phyloP scores from a whole-genome alignment of 2,329 filamentous ascomycete species.

The Kalmusia sp. region DNA sequence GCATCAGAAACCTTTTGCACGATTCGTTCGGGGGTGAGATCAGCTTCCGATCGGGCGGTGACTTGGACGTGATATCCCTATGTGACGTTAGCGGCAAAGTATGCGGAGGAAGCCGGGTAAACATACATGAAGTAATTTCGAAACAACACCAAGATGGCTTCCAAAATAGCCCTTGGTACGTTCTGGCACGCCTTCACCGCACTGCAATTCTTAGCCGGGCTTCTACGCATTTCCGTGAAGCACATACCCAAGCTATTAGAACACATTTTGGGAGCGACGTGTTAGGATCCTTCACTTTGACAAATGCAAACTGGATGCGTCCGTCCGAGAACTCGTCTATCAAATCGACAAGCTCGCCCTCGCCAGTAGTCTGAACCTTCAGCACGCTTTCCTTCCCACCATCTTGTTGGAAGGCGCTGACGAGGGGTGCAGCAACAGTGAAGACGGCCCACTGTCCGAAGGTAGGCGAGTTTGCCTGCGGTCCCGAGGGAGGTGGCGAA shows the following conservation, averaged over 20 bases:
- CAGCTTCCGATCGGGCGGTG: constrained; percentile 88
- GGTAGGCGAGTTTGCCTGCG: constrained; percentile 73
- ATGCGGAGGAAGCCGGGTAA: neutral
- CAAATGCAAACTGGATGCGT: constrained; percentile 93
- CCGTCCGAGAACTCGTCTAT: constrained; percentile 97
- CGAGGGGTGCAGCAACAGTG: constrained; percentile 87
- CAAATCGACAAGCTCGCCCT: constrained; percentile 88
- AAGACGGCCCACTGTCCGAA: constrained; percentile 94
- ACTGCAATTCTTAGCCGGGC: constrained; percentile 56
- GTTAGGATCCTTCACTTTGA: constrained; percentile 96
- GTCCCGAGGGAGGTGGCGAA: constrained; percentile 62
- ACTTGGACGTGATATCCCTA: constrained; percentile 96
- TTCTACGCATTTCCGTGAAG: no score
- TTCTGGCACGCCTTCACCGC: constrained; percentile 97
- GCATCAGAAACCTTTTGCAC: constrained; percentile 94
- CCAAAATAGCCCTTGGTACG: constrained; percentile 98
- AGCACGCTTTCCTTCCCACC: constrained; percentile 90
- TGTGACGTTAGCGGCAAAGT: constrained; percentile 23
- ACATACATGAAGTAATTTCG: constrained; percentile 83
- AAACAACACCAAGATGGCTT: constrained; percentile 86
- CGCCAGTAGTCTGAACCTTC: constrained; percentile 92
- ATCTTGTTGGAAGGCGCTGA: constrained; percentile 89
- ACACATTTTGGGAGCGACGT: constrained; percentile 88
- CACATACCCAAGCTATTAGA: constrained; percentile 80
- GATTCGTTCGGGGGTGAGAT: constrained; percentile 86